Conservation (phyloP, 2,329 filamentous ascomycete species). For the Fusarium sp. region DNA sequence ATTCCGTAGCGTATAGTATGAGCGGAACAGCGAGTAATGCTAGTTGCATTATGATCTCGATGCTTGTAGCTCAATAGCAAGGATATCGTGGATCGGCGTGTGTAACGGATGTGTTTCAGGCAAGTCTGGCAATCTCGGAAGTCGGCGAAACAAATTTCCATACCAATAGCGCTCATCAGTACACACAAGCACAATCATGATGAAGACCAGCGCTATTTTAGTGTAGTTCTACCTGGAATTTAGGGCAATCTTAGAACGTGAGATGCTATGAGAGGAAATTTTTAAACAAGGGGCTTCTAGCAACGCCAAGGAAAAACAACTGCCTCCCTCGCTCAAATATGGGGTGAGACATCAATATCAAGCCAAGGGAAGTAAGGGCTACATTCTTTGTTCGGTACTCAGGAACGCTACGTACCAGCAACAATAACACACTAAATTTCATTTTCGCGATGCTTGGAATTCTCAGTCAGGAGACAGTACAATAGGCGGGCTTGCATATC, state of each 20-base stretch:
- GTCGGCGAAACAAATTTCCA: too few species aligned
- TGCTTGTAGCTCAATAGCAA: too few species aligned
- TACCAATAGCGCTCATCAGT: too few species aligned
- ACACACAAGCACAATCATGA: too few species aligned
- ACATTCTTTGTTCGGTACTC: slow-evolving; percentile 34
- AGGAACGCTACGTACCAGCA: slow-evolving; percentile 37
- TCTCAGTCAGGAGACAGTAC: slow-evolving; percentile 14
- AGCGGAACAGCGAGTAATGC: too few species aligned
- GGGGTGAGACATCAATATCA: slow-evolving; percentile 36
- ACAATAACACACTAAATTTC: slow-evolving; percentile 4
- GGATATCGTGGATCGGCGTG: too few species aligned
- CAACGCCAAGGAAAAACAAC: neutral
- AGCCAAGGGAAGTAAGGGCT: slow-evolving; percentile 12
- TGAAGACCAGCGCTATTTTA: neutral
- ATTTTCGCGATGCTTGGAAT: slow-evolving; percentile 17
- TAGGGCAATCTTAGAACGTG: slow-evolving; percentile 25
- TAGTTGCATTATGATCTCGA: too few species aligned
- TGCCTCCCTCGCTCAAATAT: neutral
- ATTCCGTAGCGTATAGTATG: too few species aligned
- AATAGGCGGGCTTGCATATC: neutral
- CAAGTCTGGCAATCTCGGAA: too few species aligned
- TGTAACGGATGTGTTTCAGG: too few species aligned
- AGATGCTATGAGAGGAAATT: neutral
- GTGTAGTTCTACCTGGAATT: slow-evolving; percentile 35
- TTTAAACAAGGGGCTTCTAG: slow-evolving; percentile 21